Evolutionary conservation across 768 basidiomycete genomes (phyloP), one percentile per base, ranked within the genome.

Genomic region (Symmetrospora coprosmae): DNA sequence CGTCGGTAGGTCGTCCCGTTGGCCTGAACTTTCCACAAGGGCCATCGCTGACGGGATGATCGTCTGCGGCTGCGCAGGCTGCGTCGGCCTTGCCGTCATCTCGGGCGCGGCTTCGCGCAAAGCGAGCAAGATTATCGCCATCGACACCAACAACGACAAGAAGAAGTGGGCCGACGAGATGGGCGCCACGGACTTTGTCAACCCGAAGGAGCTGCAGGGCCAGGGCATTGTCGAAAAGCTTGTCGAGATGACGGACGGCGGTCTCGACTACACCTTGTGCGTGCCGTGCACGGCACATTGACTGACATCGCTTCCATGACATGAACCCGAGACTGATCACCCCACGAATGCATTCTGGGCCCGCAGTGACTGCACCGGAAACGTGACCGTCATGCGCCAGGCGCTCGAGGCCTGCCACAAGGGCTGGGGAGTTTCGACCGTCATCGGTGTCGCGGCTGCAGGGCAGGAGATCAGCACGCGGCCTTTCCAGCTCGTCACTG

Each of bases 341-440:
- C 16, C 4, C 9, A n/a, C n/a, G n/a, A n/a, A n/a, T n/a, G n/a
- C n/a, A n/a, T n/a, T n/a, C n/a, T n/a, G n/a, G 7, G n/a, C 11
- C 4, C 23, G 21, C 46, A 68, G 67, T 69, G 94, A 99, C 69
- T 86, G 84, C 67, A 99, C 94, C 9, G 94, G 94, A 21, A 96
- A 94, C 71, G 81, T 81, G 45, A 62, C 74, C 67, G 52, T 52
- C 23, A 71, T 64, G 58, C 63, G 63, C 30, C 60, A 83, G 48
- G 94, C 94, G 25, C 80, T 99, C 46, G 94, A 99, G 75, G 86
- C 90, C n/a, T 96, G 90, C 73, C 94, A 99, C 74, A 97, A 97
- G 72, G 94, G 94, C 14, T 99, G 94, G 94, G 94, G 94, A 67
- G 84, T 96, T 40, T 87, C 83, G 60, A 96, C 87, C 58, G 72